Base-by-base conservation (phyloP, 2,329 filamentous ascomycete genomes). In the Sphaerostilbella broomeana region DNA sequence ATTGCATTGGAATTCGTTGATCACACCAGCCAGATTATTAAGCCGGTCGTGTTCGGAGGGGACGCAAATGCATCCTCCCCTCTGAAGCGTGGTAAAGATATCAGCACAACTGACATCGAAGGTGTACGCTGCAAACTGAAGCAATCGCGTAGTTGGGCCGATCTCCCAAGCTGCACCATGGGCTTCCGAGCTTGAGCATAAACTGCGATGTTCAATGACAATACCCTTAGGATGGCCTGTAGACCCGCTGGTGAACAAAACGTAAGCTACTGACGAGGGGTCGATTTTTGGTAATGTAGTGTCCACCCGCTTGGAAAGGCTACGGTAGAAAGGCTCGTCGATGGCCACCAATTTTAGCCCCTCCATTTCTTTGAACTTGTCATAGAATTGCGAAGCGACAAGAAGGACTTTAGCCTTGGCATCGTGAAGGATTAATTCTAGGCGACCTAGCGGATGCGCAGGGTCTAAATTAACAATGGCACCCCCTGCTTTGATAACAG, bases 51-150 rank as follows among this genome's bases (percentile, higher is more conserved):
- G 21, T 15, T 48, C 44, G 2, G 38, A 42, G 12, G 44, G 43
- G 2, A 48, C 28, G 17, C 46, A 48, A 4, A 48, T 7, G 5
- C 29, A 36, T 5, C 46, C 40, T 21, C 46, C 45, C 4, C 16
- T 8, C 5, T 10, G 10, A 5, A 47, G 30, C 4, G 45, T 42
- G 5, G 25, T 15, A 12, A 45, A 35, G 10, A 39, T 38, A 5
- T 41, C 29, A 4, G 17, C 9, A 5, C 43, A 43, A 16, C 22
- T 28, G 4, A 40, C 40, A 28, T 47, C 43, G 21, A 47, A 46
- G 5, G 22, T 28, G 12, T 43, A 46, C 3, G 40, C 28, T 9
- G 45, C n/a, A 17, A 47, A 47, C 19, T 44, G 37, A 6, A 44
- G 21, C 11, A 25, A 11, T 15, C 35, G n/a, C n/a, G n/a, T n/a